These are phyloP conservation scores for Hebeloma cylindrosporum DNA, from an alignment of 768 basidiomycete species.

Conservation along the genomic window DNA sequence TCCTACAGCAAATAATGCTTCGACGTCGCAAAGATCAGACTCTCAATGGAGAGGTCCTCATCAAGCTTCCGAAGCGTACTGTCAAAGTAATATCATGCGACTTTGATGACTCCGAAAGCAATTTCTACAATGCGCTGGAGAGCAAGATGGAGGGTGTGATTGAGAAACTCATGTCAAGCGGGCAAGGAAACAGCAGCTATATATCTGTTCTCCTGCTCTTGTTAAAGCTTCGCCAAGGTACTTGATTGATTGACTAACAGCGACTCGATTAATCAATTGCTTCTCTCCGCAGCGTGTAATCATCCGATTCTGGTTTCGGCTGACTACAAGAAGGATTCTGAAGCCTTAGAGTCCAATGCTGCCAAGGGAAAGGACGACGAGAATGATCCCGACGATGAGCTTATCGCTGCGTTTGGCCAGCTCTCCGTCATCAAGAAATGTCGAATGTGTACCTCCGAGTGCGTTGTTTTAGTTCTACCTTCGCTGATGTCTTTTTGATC, in stretches of 20 bases:
- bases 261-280: not conserved
- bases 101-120: slow-evolving; percentile 74
- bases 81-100: slow-evolving; percentile 72
- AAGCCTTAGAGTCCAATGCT: slow-evolving; percentile 70
- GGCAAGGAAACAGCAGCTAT: slow-evolving; percentile 58
- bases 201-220: slow-evolving; percentile 70
- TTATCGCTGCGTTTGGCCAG: slow-evolving; percentile 70
- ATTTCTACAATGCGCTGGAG: slow-evolving; percentile 77
- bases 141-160: slow-evolving; percentile 64
- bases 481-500: not conserved
- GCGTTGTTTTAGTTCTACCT: slow-evolving; percentile 26
- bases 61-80: slow-evolving; percentile 74
- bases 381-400: slow-evolving; percentile 67
- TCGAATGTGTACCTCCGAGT: slow-evolving; percentile 75
- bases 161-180: slow-evolving; percentile 60
- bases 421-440: slow-evolving; percentile 74
- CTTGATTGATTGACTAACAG: slow-evolving; percentile 18
- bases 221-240: slow-evolving; percentile 88
- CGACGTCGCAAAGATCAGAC: slow-evolving; percentile 75
- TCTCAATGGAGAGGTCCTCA: slow-evolving; percentile 77
- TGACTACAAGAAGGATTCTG: slow-evolving; percentile 70
- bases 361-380: slow-evolving; percentile 50
- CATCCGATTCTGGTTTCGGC: slow-evolving; percentile 83
- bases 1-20: slow-evolving; percentile 87
- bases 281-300: slow-evolving; percentile 67